Conservation (phyloP, 164 flowering plant species). For the Akebia trifoliata region DNA sequence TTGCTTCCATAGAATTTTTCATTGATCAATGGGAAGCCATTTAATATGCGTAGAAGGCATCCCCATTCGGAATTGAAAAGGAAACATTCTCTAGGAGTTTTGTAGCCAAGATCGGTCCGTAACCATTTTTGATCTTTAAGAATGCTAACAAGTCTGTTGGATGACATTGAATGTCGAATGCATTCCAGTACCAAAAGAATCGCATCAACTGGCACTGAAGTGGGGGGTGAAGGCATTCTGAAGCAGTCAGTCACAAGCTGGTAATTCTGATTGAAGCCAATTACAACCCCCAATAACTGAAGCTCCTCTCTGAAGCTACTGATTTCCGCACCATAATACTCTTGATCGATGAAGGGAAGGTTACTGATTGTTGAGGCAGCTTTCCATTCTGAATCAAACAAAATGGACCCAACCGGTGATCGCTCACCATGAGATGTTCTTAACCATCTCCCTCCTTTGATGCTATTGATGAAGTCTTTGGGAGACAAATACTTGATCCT, state of each 20-base stretch:
- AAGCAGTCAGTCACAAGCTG: constrained; percentile 35
- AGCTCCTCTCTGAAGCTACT: constrained; percentile 38
- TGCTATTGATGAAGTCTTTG: constrained; percentile 29
- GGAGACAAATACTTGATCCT: constrained; percentile 26
- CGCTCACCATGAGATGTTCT: constrained; percentile 37
- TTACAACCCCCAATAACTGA: constrained; percentile 47
- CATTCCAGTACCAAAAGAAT: constrained; percentile 37
- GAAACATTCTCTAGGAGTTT: constrained; percentile 39
- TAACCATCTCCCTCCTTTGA: constrained; percentile 41
- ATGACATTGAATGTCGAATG: constrained; percentile 15
- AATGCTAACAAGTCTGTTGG: constrained; percentile 15
- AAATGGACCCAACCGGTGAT: constrained; percentile 44
- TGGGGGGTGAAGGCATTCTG: constrained; percentile 19
- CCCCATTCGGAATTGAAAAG: constrained; percentile 50
- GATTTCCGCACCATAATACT: constrained; percentile 46
- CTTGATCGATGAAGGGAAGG: constrained; percentile 45
- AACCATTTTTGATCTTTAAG: constrained; percentile 32
- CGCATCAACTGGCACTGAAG: constrained; percentile 24
- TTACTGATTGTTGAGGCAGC: constrained; percentile 37
- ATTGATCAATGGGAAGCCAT: constrained; percentile 37
- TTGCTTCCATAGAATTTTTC: constrained; percentile 30
- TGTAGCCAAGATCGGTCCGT: constrained; percentile 40
- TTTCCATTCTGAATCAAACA: constrained; percentile 38
- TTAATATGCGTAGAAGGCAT: constrained; percentile 38
- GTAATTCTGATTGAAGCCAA: constrained; percentile 31